Conservation (phyloP, 495 filamentous ascomycete species). For the Aspergillus sparsus region DNA sequence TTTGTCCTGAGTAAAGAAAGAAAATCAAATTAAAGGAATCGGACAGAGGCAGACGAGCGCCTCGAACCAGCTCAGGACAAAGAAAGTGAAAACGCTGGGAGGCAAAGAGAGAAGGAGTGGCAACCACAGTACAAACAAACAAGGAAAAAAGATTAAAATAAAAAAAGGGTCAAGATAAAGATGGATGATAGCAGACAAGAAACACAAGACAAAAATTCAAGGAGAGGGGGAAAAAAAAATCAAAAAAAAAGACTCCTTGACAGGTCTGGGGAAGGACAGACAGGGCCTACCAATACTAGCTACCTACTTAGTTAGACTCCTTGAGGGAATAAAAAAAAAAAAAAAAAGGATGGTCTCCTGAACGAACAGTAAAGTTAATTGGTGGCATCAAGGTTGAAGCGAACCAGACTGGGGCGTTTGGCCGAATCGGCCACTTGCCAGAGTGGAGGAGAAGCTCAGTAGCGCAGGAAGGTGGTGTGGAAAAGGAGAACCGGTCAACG, state of each 20-base stretch:
- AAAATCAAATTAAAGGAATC: background rate
- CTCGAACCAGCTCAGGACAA: conserved; percentile 16
- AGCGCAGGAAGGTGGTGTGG: conserved; percentile 6
- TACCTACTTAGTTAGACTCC: conserved; percentile 7
- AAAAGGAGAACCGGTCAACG: conserved; percentile 15
- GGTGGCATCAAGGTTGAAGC: conserved; percentile 23
- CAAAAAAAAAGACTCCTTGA: conserved; percentile 4
- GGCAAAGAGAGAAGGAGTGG: conserved; percentile 4
- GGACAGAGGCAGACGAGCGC: conserved; percentile 8
- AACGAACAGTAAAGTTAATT: conserved; percentile 27
- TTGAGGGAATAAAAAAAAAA: background rate
- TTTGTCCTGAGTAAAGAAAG: background rate
- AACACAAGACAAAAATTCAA: conserved; percentile 11
- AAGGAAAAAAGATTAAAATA: background rate
- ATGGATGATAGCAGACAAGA: background rate
- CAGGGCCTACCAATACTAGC: conserved; percentile 5
- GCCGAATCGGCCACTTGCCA: conserved; percentile 3
- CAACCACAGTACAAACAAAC: conserved; percentile 3
- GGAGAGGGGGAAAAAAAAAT: conserved; percentile 10
- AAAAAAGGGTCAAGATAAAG: conserved; percentile 1
- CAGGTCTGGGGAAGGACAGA: conserved; percentile 17
- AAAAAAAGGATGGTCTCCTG: conserved; percentile 21
- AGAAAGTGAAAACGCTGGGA: conserved; percentile 11
- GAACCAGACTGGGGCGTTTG: conserved; percentile 21
- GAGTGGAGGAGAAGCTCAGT: conserved; percentile 12